Base-by-base conservation (phyloP, 1,139 yeast genomes). In the Wickerhamiella pararugosa region DNA sequence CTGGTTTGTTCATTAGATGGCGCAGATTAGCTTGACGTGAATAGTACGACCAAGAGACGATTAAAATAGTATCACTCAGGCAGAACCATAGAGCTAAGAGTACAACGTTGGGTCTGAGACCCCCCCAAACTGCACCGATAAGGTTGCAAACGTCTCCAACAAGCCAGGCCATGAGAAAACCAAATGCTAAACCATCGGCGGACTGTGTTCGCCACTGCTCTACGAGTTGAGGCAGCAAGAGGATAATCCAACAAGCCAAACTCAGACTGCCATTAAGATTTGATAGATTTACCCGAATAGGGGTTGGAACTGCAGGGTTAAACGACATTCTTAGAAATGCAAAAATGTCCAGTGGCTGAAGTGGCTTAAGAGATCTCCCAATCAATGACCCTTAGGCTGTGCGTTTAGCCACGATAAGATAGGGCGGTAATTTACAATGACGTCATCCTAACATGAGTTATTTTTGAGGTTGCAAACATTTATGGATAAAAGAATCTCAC, bases 171-270 rank as follows among this genome's bases (percentile, higher is more conserved):
- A 71, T 53, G 29, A 81, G 69, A 54, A 81, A 81, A 3, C 79
- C 73, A 33, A 79, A 69, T 30, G 92, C 77, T 25, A 81, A 75
- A 5, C 93, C 93, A 33, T 80, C 90, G 4, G 86, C 83, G 25
- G 83, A 73, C 55, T 79, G 77, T 42, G 76, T 63, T 46, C 80
- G 63, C 87, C 87, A 81, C 60, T 81, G 92, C 57, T 81, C 93
- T 33, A 81, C 71, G 38, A 81, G 68, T 59, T 82, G 94, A 1
- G 93, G 93, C 53, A 80, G 64, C 47, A 80, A 67, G 39, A 81
- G 63, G n/a, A 81, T 87, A 26, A 82, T 72, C 90, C 90, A 82
- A 56, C 87, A 79, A 2, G 87, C 76, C 55, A 60, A 48, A 34
- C 59, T 55, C 10, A 62, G 47, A 7, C 83, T 76, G 2, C 87